These are phyloP conservation scores for Sarocladiaceae sp. DNA, from an alignment of 2,329 filamentous ascomycete genomes.

Conservation along the genomic window DNA sequence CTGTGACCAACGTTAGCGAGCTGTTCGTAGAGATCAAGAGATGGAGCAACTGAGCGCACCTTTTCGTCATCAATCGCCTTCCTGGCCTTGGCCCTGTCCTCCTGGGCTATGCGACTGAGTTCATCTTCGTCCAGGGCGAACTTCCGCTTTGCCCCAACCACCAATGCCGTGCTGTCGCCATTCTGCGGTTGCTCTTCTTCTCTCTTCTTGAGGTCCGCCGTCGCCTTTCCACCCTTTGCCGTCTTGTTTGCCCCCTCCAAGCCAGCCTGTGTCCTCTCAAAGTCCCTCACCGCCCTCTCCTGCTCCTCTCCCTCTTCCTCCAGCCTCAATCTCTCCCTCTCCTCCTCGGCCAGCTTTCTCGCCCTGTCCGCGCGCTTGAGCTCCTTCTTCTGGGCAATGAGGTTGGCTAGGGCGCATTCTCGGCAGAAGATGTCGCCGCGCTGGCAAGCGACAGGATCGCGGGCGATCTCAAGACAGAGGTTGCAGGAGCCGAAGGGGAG, in stretches of 20 bases:
- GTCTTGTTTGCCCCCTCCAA: slow-evolving; percentile 30
- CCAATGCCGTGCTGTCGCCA: slow-evolving; percentile 5
- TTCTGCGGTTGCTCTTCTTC: neutral
- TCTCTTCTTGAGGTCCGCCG: slow-evolving; percentile 7
- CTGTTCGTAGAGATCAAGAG: neutral
- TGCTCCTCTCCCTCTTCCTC: slow-evolving; percentile 63
- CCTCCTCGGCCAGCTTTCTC: slow-evolving; percentile 53
- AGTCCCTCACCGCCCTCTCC: slow-evolving; percentile 67
- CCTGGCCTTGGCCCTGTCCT: slow-evolving; percentile 65
- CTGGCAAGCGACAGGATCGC: slow-evolving; percentile 75
- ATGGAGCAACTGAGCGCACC: slow-evolving; percentile 30
- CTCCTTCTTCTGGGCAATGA: slow-evolving; percentile 87
- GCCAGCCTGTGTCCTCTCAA: slow-evolving; percentile 79
- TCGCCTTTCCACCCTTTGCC: neutral
- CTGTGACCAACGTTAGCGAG: slow-evolving; percentile 25
- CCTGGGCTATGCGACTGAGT: slow-evolving; percentile 59
- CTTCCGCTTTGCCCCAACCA: slow-evolving; percentile 56
- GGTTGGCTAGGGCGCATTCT: slow-evolving; percentile 85
- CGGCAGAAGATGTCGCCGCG: slow-evolving; percentile 90
- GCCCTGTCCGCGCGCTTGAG: slow-evolving; percentile 73
- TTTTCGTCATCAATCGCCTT: slow-evolving; percentile 68
- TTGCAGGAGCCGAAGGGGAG: slow-evolving; percentile 85
- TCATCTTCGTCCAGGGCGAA: slow-evolving; percentile 70
- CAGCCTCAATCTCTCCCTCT: slow-evolving; percentile 53
- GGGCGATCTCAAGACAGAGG: slow-evolving; percentile 75